Percentiles rank a stretch among this genome's conserved stretches.
Conservation (phyloP, 495 filamentous ascomycete genomes). For the Mytilinidion resinicola region DNA sequence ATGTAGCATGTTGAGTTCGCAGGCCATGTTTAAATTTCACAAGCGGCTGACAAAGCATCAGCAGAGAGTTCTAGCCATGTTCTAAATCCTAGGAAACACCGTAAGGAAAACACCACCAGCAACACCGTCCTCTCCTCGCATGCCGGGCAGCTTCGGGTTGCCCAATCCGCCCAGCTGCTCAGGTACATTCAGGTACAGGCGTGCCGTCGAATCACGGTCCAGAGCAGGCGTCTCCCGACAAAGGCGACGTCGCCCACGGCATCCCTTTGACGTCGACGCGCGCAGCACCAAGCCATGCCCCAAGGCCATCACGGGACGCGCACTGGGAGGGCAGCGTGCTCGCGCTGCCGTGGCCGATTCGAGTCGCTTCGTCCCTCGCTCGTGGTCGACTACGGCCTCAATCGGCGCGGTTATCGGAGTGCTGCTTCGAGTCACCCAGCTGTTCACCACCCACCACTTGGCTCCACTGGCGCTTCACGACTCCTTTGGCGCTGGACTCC, state of each 20-base stretch:
- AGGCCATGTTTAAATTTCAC: background rate
- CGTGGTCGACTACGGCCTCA: conserved; percentile 5
- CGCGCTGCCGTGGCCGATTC: background rate
- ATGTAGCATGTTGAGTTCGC: no score
- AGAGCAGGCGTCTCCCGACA: background rate
- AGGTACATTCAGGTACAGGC: conserved; percentile 24
- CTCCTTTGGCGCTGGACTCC: background rate
- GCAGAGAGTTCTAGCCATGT: background rate
- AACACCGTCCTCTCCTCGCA: background rate
- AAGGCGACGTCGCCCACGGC: background rate
- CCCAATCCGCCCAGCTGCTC: background rate
- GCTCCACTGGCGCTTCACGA: conserved; percentile 10
- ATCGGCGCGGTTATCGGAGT: conserved; percentile 19
- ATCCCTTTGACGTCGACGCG: background rate
- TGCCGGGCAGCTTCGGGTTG: background rate
- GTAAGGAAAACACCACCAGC: background rate
- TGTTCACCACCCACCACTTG: conserved; percentile 7
- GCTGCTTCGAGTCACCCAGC: conserved; percentile 18
- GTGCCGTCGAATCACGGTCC: background rate
- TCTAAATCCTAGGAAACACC: no score
- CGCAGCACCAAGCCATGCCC: background rate
- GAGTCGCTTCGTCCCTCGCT: background rate
- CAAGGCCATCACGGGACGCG: background rate
- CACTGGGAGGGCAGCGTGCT: background rate
- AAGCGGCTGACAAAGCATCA: background rate